phyloP scores from a whole-genome alignment of 2,329 filamentous ascomycete genomes.

The Fusarium setosum region DNA sequence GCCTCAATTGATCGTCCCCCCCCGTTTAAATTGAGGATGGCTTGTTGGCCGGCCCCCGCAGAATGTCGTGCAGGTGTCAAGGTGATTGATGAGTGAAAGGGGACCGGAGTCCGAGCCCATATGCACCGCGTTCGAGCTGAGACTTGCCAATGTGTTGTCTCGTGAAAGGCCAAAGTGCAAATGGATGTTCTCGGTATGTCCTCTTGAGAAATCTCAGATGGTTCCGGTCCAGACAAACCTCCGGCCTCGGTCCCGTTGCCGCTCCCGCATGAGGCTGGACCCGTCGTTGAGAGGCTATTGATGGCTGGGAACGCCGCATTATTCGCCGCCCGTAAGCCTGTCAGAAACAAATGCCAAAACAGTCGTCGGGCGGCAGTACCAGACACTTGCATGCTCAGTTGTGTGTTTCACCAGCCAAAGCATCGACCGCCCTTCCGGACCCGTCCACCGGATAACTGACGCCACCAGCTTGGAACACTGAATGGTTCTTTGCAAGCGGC shows the following conservation, averaged over 20 bases:
- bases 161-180: background rate
- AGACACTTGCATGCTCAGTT: conserved; percentile 12
- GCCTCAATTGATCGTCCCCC: background rate
- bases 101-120: conserved; percentile 20
- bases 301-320: conserved; percentile 1
- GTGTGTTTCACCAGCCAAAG: conserved; percentile 34
- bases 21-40: conserved; percentile 5
- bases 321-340: conserved; percentile 1
- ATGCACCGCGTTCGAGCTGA: conserved; percentile 10
- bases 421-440: conserved; percentile 9
- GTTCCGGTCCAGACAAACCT: conserved; percentile 16
- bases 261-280: conserved; percentile 19
- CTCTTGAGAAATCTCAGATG: background rate
- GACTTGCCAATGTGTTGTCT: background rate
- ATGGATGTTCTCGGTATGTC: background rate
- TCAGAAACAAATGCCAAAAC: background rate
- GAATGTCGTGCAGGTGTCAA: conserved; percentile 27
- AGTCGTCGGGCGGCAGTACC: background rate
- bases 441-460: conserved; percentile 13
- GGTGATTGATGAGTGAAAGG: background rate
- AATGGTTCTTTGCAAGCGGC: background rate
- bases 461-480: conserved; percentile 22
- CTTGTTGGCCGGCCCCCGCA: conserved; percentile 21
- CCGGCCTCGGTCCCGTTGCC: conserved; percentile 10
- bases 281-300: conserved; percentile 8